These are phyloP conservation scores for Phaffomyces thermotolerans DNA, from an alignment of 805 yeast genomes.

Conservation along the genomic window DNA sequence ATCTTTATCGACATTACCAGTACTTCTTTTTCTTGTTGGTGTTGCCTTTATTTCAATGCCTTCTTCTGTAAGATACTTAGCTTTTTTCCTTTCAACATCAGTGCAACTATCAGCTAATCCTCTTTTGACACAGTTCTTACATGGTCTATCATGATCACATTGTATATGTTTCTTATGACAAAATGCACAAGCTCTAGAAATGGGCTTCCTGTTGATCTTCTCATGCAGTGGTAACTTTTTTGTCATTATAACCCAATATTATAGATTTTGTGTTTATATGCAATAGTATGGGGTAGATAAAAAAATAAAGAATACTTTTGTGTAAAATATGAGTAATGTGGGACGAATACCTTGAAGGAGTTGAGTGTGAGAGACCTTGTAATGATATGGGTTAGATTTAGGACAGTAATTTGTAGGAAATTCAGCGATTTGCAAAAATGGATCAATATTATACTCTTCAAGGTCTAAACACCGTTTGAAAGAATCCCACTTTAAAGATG, in stretches of 20 bases:
- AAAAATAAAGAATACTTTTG: neutral
- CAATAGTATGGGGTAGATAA: slow-evolving; percentile 2
- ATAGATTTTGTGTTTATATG: neutral
- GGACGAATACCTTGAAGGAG: too few relatives aligned
- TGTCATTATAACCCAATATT: slow-evolving; percentile 39
- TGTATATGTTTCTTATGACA: slow-evolving; percentile 71
- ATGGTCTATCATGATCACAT: slow-evolving; percentile 62
- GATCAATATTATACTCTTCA: too few relatives aligned
- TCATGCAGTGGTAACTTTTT: slow-evolving; percentile 48
- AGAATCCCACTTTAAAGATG: too few relatives aligned
- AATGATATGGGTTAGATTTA: too few relatives aligned
- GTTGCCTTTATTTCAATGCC: neutral
- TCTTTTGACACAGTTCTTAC: slow-evolving; percentile 62
- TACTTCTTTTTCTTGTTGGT: neutral
- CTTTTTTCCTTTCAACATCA: slow-evolving; percentile 50
- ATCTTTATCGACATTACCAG: too few relatives aligned
- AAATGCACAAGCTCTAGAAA: slow-evolving; percentile 61
- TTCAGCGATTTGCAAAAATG: too few relatives aligned
- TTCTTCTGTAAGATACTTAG: slow-evolving; percentile 22
- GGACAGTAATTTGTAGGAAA: too few relatives aligned
- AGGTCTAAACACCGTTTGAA: too few relatives aligned
- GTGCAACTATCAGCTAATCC: slow-evolving; percentile 47
- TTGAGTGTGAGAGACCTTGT: too few relatives aligned
- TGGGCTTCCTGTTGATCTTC: slow-evolving; percentile 51
- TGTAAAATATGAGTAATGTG: too few relatives aligned